Percentiles rank a stretch among this genome's conserved stretches.
Conservation (phyloP, 108 stramenopile genomes). For the Licmophora abbreviata region DNA sequence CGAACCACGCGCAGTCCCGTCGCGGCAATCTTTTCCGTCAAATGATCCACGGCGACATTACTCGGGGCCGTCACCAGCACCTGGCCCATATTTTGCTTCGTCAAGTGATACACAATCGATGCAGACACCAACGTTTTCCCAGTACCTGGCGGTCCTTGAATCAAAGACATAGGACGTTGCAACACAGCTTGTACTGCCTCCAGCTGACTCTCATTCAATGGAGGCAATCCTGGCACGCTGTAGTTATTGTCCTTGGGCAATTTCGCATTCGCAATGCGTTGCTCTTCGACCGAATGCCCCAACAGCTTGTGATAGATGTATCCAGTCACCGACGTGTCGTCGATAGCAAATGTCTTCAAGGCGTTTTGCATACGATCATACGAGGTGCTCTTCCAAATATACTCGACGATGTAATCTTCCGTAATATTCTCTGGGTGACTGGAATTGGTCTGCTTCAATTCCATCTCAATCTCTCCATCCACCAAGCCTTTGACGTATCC, state of each 20-base stretch:
- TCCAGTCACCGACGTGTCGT: slow-evolving; percentile 93
- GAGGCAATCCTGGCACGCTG: slow-evolving; percentile 90
- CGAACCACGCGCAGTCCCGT: slow-evolving; percentile 95
- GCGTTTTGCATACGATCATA: slow-evolving; percentile 99
- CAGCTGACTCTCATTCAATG: slow-evolving; percentile 94
- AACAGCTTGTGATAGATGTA: slow-evolving; percentile 96
- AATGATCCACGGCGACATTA: slow-evolving; percentile 98
- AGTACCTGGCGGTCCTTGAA: slow-evolving; percentile 96
- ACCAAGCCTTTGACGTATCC: slow-evolving; percentile 86
- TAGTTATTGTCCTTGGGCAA: slow-evolving; percentile 54
- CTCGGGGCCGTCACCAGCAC: slow-evolving; percentile 96
- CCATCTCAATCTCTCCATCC: slow-evolving; percentile 90
- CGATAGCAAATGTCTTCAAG: slow-evolving; percentile 95
- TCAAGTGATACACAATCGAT: slow-evolving; percentile 94
- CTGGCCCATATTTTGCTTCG: slow-evolving; percentile 89
- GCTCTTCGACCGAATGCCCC: slow-evolving; percentile 95
- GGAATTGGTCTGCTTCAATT: slow-evolving; percentile 44
- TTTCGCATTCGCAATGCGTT: slow-evolving; percentile 66
- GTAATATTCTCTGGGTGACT: slow-evolving; percentile 74
- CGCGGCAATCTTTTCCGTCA: slow-evolving; percentile 95
- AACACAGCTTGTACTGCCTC: slow-evolving; percentile 85
- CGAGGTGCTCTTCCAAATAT: slow-evolving; percentile 95
- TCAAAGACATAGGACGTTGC: slow-evolving; percentile 88
- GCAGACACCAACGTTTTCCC: slow-evolving; percentile 98
- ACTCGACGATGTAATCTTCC: slow-evolving; percentile 90